phyloP scores from a whole-genome alignment of 2,329 filamentous ascomycete species.

The Polytolypa hystricis region DNA sequence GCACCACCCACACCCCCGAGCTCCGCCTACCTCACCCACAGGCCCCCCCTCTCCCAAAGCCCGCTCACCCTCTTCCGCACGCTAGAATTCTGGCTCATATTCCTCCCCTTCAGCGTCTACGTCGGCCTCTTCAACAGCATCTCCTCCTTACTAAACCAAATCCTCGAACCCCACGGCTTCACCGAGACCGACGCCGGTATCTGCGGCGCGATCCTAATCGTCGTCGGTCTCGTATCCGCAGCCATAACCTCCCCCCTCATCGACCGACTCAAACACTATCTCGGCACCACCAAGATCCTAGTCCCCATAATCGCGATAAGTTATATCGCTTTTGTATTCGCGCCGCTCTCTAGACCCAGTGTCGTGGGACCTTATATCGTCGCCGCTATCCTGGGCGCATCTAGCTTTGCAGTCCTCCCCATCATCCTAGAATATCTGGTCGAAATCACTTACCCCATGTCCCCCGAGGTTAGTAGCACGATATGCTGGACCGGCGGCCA shows the following conservation, averaged over 20 bases:
- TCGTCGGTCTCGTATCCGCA: conserved; percentile 68
- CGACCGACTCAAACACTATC: conserved; percentile 72
- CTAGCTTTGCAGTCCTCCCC: conserved; percentile 70
- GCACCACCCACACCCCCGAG: conserved; percentile 66
- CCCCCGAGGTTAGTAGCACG: conserved; percentile 73
- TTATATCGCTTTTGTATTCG: conserved; percentile 74
- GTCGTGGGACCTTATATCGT: conserved; percentile 57
- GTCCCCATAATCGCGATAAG: conserved; percentile 62
- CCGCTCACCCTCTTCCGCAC: conserved; percentile 47
- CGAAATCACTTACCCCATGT: conserved; percentile 77
- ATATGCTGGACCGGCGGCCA: conserved; percentile 82
- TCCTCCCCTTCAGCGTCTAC: conserved; percentile 71
- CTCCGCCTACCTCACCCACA: conserved; percentile 49
- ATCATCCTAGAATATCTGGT: conserved; percentile 77
- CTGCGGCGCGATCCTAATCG: conserved; percentile 76
- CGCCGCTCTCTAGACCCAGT: conserved; percentile 49
- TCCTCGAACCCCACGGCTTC: conserved; percentile 78
- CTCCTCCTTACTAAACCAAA: conserved; percentile 80
- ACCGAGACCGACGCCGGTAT: conserved; percentile 76
- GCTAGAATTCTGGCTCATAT: conserved; percentile 66
- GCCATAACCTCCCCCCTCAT: conserved; percentile 71
- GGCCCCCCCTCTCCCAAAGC: conserved; percentile 42
- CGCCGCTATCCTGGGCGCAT: conserved; percentile 64
- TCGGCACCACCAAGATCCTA: conserved; percentile 59
- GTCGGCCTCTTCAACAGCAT: conserved; percentile 91